Evolutionary conservation across 192 early-diverging fungal species (phyloP).

Genomic region (Gonapodya sp.): DNA sequence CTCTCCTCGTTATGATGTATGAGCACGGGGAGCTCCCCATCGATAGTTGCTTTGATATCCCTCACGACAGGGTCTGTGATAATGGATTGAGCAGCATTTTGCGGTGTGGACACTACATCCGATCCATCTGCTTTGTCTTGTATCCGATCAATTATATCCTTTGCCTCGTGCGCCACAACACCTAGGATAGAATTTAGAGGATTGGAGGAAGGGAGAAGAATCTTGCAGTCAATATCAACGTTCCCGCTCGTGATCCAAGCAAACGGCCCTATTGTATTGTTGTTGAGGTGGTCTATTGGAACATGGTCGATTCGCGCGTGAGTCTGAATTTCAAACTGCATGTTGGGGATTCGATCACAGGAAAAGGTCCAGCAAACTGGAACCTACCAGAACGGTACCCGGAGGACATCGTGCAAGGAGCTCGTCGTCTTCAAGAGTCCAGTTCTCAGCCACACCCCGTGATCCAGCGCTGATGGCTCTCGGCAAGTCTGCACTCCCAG

Average conservation of each 20-base stretch:
- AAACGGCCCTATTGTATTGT: slow-evolving; percentile 73
- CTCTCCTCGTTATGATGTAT: neutral
- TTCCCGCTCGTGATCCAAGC: slow-evolving; percentile 89
- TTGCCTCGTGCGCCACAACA: neutral
- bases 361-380: no score
- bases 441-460: neutral
- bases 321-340: no score
- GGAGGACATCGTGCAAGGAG: neutral
- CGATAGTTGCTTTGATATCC: neutral
- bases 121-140: neutral
- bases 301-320: slow-evolving; percentile 81
- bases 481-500: neutral
- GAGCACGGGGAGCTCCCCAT: neutral
- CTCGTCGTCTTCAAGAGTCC: neutral
- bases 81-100: neutral
- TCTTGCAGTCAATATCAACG: slow-evolving; percentile 64
- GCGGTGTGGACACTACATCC: neutral
- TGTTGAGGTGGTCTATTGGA: slow-evolving; percentile 83
- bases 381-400: neutral
- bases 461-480: neutral
- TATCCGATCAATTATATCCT: neutral
- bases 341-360: no score
- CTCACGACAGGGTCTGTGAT: neutral
- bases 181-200: neutral
- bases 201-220: slow-evolving; percentile 27